Evolutionary conservation across 228 moss, liverwort and hornwort species (phyloP).

Genomic region (Sphagnum magellanicum): DNA sequence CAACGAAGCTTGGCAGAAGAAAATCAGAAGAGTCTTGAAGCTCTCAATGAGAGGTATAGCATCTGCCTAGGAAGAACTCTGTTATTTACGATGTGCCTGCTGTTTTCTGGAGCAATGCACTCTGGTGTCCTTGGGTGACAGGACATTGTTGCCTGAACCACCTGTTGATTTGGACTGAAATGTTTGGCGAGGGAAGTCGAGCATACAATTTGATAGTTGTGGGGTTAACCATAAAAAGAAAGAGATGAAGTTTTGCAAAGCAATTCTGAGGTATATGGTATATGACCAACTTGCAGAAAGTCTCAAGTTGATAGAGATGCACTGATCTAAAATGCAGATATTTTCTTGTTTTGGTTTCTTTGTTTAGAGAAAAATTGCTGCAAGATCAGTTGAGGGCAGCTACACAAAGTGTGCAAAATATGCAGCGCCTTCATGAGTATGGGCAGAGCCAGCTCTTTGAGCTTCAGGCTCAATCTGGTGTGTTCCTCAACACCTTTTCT

Average conservation of each 20-base stretch:
- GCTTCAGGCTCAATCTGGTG: slow-evolving; percentile 83
- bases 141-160: no score
- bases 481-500: not conserved
- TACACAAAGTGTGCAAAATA: slow-evolving; percentile 82
- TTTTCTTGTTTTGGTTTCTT: no score
- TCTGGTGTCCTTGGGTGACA: no score
- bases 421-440: slow-evolving; percentile 86
- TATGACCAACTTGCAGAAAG: no score
- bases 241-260: no score
- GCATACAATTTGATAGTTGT: no score
- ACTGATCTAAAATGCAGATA: no score
- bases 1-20: slow-evolving; percentile 90
- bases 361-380: slow-evolving; percentile 60
- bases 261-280: no score
- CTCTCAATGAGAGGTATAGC: slow-evolving; percentile 73
- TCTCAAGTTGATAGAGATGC: no score
- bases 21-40: slow-evolving; percentile 79
- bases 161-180: no score
- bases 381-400: slow-evolving; percentile 85
- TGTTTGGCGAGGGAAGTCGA: no score
- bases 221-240: no score
- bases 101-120: not conserved
- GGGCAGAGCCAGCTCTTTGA: slow-evolving; percentile 91
- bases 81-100: not conserved
- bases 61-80: not conserved